Base-by-base conservation (phyloP, 1,284 basidiomycete genomes). In the Austroboletus niveus region DNA sequence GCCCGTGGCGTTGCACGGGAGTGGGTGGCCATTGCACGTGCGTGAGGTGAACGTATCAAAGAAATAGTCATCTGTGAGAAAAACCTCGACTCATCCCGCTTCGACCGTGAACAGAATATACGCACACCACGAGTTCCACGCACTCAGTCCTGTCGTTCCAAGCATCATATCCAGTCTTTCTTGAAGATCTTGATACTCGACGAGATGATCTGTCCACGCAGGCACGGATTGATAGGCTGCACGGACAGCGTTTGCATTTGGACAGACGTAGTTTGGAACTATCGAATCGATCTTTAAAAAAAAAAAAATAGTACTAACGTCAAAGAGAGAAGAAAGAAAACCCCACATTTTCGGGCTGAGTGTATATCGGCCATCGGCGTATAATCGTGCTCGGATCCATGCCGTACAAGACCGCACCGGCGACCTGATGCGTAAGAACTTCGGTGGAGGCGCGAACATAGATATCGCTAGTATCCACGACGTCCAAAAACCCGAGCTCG, bases 41-140 rank as follows among this genome's bases (percentile, higher is more conserved):
- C 78, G 65, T 8, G 78, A 77, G 12, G 69, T 74, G 60, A 80
- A 77, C 12, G 75, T 75, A 59, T 80, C 78, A 58, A 80, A 80
- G 56, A 66, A 74, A 51, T 73, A 72, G 40, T 73, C 72, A 31
- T 77, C 74, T 74, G 55, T 48, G 29, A 20, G 35, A 22, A 12
- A 40, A 29, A 12, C 10, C 36, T 45, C 45, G 30, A 29, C n/a
- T 12, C n/a, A 22, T 22, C 29, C 2, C 27, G 4, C 22, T n/a
- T 6, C 29, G 24, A 43, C 9, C 14, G 8, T 24, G 11, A 29
- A 6, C 10, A 2, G 15, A 7, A 36, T 22, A 39, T 7, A 59
- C 72, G 42, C 36, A 74, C 71, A 74, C 76, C 75, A 82, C 5
- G 71, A 70, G 29, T 73, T 66, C 80, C 81, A 82, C 7, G 62